A percentile compares a stretch with the other conserved stretches of the same genome.
phyloP scores from a whole-genome alignment of 805 yeast species.

The Wickerhamomyces silvicola region DNA sequence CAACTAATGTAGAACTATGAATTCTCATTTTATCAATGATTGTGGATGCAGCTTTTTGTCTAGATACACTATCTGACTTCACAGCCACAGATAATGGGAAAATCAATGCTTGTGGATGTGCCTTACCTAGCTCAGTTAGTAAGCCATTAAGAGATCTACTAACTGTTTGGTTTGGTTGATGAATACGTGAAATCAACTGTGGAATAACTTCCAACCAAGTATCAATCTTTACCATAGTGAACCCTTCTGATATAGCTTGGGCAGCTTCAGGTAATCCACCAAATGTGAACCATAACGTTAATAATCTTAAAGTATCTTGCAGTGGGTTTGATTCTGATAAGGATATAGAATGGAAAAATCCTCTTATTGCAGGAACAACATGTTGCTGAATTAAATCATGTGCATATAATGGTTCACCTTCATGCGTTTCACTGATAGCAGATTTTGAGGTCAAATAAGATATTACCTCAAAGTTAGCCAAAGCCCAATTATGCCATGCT shows the following conservation, averaged over 20 bases:
- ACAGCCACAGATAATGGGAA: constrained; percentile 95
- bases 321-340: constrained; percentile 79
- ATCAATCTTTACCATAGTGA: constrained; percentile 80
- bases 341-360: constrained; percentile 92
- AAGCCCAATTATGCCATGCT: constrained; percentile 99
- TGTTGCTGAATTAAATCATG: constrained; percentile 69
- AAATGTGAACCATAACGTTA: constrained; percentile 93
- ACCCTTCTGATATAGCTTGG: constrained; percentile 84
- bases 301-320: constrained; percentile 84
- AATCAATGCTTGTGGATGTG: constrained; percentile 95
- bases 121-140: constrained; percentile 82
- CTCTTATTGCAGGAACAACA: constrained; percentile 93
- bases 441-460: constrained; percentile 44
- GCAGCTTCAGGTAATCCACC: constrained; percentile 94
- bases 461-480: constrained; percentile 94
- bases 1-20: constrained; percentile 79
- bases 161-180: constrained; percentile 86
- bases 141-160: constrained; percentile 73
- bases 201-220: constrained; percentile 96
- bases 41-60: constrained; percentile 87
- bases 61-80: constrained; percentile 81
- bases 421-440: constrained; percentile 25
- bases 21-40: constrained; percentile 89
- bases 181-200: constrained; percentile 91
- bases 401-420: constrained; percentile 26